phyloP scores from a whole-genome alignment of 1,284 basidiomycete species.

The Coniferiporia sulphurascens region DNA sequence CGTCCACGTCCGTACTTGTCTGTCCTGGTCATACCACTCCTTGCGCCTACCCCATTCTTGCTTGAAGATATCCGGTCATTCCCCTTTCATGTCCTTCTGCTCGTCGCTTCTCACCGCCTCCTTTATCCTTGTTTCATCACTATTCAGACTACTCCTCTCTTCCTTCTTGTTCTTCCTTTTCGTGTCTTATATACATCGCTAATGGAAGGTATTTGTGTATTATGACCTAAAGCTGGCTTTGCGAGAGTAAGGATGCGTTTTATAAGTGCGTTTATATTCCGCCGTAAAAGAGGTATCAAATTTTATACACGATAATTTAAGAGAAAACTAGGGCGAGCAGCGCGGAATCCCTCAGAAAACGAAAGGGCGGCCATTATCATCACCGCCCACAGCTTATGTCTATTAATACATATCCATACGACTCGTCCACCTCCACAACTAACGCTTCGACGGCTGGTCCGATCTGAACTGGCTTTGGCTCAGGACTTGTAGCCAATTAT shows the following conservation, averaged over 20 bases:
- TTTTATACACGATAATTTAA: neutral
- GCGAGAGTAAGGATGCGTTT: neutral
- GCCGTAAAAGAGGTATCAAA: neutral
- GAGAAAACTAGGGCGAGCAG: too few species aligned
- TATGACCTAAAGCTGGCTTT: neutral
- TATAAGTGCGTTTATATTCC: neutral
- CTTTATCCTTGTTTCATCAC: neutral
- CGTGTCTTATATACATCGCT: conserved; percentile 11
- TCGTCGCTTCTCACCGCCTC: neutral
- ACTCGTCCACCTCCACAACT: neutral
- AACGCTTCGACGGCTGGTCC: conserved; percentile 8
- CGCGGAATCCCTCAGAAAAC: too few species aligned
- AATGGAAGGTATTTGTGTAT: conserved; percentile 19
- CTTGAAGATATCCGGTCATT: neutral
- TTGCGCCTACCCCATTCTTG: neutral
- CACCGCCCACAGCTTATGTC: too few species aligned
- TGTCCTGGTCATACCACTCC: conserved; percentile 2
- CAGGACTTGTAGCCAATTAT: conserved; percentile 80
- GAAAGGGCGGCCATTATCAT: too few species aligned
- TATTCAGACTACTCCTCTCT: neutral
- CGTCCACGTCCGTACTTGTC: conserved; percentile 1
- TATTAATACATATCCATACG: too few species aligned
- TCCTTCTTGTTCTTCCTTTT: conserved; percentile 4
- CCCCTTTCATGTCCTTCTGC: conserved; percentile 17
- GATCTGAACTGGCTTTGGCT: conserved; percentile 52